Evolutionary conservation across 371 early-diverging fungal genomes (phyloP), one percentile per base, ranked within the genome.

Genomic region (Fennellomyces sp.): DNA sequence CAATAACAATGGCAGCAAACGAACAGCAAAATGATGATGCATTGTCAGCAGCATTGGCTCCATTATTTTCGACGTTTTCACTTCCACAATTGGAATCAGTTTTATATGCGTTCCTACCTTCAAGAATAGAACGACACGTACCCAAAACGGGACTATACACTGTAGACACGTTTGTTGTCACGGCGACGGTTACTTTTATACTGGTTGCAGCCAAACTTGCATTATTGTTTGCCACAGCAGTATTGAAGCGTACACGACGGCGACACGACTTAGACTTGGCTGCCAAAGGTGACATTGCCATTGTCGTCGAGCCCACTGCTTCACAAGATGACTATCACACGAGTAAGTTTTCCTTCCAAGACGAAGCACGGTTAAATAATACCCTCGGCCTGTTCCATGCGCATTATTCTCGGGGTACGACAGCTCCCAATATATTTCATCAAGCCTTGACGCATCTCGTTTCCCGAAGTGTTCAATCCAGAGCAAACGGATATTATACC

Each of bases 81-180:
- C 70, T 59, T 35, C 36, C 61, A 13, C 73, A 70, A 39, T 50
- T 73, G 17, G 73, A 73, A 49, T 35, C 68, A 2, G 36, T 73
- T 8, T 62, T 73, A 13, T 67, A 64, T 58, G 73, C 73, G 0
- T 73, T 66, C 38, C 56, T 73, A 5, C 73, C 73, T 2, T 47
- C 58, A 10, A 49, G 63, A 4, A 28, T 73, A 5, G 66, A 72
- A 8, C 60, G 39, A 28, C 63, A 60, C 48, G 35, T 68, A 27
- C 63, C 59, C 26, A 66, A 70, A 15, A 69, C 70, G 12, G 65
- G 65, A 5, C 61, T 73, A n/a, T 73, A 73, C 38, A 52, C 70
- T 17, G 70, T 73, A 1, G 73, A 73, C 31, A 66, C 67, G 19
- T 73, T 73, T 58, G 29, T 69, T 12, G 60, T 69, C 54, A 73